These are phyloP conservation scores for Wickerhamiella dianesei DNA, from an alignment of 805 yeast genomes.

Conservation along the genomic window DNA sequence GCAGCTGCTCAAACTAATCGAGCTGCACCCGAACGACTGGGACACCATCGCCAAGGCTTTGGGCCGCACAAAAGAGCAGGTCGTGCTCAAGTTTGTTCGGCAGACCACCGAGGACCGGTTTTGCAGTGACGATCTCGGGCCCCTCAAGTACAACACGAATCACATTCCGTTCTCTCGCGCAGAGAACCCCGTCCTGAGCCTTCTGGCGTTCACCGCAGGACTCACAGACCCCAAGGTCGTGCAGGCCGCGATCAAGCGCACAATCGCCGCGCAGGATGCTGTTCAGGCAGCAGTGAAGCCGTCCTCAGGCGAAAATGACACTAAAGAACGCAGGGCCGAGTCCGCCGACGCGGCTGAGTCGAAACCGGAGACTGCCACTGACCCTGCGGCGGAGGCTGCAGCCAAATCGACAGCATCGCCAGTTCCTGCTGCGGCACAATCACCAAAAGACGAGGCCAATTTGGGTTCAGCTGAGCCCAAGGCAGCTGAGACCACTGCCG, in stretches of 20 bases:
- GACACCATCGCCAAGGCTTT: slow-evolving; percentile 52
- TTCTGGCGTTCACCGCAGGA: slow-evolving; percentile 76
- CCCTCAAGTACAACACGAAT: slow-evolving; percentile 60
- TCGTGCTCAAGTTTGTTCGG: slow-evolving; percentile 64
- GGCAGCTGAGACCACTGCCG: slow-evolving; percentile 1
- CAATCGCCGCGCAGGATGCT: slow-evolving; percentile 4
- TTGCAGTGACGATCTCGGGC: slow-evolving; percentile 46
- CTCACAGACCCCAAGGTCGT: slow-evolving; percentile 79
- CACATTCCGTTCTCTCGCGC: slow-evolving; percentile 72
- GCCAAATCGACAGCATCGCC: too few relatives aligned
- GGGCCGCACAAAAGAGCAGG: slow-evolving; percentile 53
- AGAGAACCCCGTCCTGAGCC: slow-evolving; percentile 89
- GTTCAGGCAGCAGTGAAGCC: slow-evolving; percentile 1
- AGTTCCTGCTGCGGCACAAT: too few relatives aligned
- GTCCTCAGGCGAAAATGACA: not conserved
- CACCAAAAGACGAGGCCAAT: not conserved
- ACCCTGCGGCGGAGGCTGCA: too few relatives aligned
- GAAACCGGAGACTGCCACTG: slow-evolving; percentile 3
- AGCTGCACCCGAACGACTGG: slow-evolving; percentile 64
- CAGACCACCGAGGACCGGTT: slow-evolving; percentile 64
- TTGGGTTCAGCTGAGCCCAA: too few relatives aligned
- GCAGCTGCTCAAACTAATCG: slow-evolving; percentile 47
- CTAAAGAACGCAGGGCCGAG: not conserved
- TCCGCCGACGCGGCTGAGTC: not conserved
- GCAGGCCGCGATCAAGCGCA: slow-evolving; percentile 50